A percentile compares a stretch with the other conserved stretches of the same genome.
Conservation (phyloP, 169 alveolate genomes). For the Eimeria maxima region DNA sequence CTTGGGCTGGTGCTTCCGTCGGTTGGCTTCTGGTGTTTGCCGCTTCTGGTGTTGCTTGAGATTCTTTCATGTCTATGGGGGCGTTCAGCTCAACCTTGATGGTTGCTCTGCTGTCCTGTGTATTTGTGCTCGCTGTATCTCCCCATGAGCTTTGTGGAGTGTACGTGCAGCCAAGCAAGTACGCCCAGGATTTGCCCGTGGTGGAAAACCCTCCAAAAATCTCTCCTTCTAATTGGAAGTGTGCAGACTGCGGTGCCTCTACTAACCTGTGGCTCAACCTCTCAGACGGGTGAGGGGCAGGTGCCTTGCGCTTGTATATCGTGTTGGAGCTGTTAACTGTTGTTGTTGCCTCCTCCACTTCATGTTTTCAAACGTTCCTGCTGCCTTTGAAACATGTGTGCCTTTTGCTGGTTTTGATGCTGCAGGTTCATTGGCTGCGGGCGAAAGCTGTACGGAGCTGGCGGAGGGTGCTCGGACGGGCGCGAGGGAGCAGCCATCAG, state of each 20-base stretch:
- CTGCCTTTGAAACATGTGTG: neutral
- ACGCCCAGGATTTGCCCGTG: constrained; percentile 63
- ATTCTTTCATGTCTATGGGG: neutral
- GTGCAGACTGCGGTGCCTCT: constrained; percentile 84
- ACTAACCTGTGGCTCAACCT: constrained; percentile 85
- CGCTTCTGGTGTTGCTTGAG: neutral
- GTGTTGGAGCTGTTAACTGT: neutral
- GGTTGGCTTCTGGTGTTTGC: neutral
- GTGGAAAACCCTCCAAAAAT: constrained; percentile 77
- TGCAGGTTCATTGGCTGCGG: constrained; percentile 94
- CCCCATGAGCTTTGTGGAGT: neutral
- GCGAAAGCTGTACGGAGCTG: constrained; percentile 90
- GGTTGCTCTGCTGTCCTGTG: neutral
- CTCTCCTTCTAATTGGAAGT: constrained; percentile 82
- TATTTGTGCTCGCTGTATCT: neutral
- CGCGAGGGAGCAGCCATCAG: constrained; percentile 95
- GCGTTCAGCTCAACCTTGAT: neutral
- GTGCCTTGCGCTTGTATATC: neutral
- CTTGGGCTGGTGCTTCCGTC: neutral
- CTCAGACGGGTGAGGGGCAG: constrained; percentile 82
- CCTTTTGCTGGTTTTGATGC: neutral
- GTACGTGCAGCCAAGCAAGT: constrained; percentile 74
- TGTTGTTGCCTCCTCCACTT: neutral
- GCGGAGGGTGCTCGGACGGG: constrained; percentile 95
- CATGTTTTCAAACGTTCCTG: neutral